Evolutionary conservation across 2,329 filamentous ascomycete genomes (phyloP).

Genomic region (Clarireedia monteithiana): DNA sequence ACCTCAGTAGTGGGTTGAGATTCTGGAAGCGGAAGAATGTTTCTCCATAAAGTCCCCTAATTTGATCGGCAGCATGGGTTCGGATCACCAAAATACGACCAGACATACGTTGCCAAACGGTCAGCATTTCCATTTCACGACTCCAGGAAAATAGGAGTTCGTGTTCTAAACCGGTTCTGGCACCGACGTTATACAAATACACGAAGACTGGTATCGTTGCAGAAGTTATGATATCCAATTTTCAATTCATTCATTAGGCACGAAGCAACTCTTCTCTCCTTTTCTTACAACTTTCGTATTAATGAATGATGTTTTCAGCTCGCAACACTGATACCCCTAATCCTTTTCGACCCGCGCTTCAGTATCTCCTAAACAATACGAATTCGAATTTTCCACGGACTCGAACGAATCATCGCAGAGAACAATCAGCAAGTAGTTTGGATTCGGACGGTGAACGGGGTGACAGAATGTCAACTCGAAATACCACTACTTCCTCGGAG

Average conservation of each 20-base stretch:
- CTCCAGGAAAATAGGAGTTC: not conserved
- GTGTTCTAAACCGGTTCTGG: not conserved
- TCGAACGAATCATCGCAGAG: slow-evolving; percentile 15
- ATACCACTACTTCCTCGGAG: slow-evolving; percentile 14
- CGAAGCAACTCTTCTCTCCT: not conserved
- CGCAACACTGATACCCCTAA: slow-evolving; percentile 25
- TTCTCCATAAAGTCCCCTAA: not conserved
- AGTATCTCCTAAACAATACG: slow-evolving; percentile 28
- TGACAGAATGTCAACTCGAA: slow-evolving; percentile 21
- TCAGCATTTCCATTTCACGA: not conserved
- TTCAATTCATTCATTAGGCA: slow-evolving; percentile 3
- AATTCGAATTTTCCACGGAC: slow-evolving; percentile 15
- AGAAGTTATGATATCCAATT: not conserved
- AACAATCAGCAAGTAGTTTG: slow-evolving; percentile 21
- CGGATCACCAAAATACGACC: not conserved
- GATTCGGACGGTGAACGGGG: slow-evolving; percentile 19
- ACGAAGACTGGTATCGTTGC: too few species aligned
- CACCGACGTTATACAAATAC: too few species aligned
- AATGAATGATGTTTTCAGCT: slow-evolving; percentile 23
- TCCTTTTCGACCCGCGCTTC: slow-evolving; percentile 32
- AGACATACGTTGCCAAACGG: not conserved
- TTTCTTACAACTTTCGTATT: not conserved
- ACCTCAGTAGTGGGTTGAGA: not conserved
- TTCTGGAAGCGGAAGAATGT: not conserved
- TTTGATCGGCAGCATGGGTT: not conserved